These are phyloP conservation scores for Rickenella mellea DNA, from an alignment of 768 basidiomycete genomes.

Conservation along the genomic window DNA sequence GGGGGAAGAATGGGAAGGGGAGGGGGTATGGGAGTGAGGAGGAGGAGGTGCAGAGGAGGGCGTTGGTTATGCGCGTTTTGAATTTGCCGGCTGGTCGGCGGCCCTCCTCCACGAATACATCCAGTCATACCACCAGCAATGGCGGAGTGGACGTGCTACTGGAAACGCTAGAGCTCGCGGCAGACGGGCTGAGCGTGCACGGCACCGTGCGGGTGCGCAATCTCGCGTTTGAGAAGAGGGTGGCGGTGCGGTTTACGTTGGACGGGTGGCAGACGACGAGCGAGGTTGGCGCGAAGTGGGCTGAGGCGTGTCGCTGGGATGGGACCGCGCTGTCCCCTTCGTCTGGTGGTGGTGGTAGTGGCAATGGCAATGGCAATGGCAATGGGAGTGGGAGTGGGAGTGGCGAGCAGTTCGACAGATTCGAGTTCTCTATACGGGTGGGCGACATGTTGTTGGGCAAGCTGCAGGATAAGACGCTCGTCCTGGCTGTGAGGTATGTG, in stretches of 20 bases:
- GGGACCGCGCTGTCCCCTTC: no score
- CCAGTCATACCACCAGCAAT: neutral
- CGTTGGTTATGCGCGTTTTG: constrained; percentile 49
- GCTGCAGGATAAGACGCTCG: constrained; percentile 77
- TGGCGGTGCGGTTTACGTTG: constrained; percentile 86
- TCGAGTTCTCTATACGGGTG: constrained; percentile 67
- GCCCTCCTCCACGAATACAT: constrained; percentile 4
- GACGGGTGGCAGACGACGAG: constrained; percentile 95
- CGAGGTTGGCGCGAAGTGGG: constrained; percentile 77
- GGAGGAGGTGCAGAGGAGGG: constrained; percentile 20
- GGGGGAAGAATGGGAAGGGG: neutral
- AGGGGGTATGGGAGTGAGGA: constrained; percentile 24
- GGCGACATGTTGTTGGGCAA: constrained; percentile 67
- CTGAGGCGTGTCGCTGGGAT: constrained; percentile 33
- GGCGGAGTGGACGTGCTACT: constrained; percentile 37
- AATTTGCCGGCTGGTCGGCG: constrained; percentile 62
- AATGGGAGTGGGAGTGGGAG: no score
- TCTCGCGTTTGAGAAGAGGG: constrained; percentile 77
- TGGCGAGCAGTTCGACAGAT: constrained; percentile 49
- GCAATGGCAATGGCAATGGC: neutral
- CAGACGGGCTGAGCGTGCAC: constrained; percentile 45
- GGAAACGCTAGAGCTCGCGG: constrained; percentile 43
- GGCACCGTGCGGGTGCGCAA: constrained; percentile 78
- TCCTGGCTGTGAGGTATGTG: constrained; percentile 66
- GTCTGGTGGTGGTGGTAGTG: neutral